These are phyloP conservation scores for Tricholoma hemisulphureum DNA, from an alignment of 768 basidiomycete genomes.

Conservation along the genomic window DNA sequence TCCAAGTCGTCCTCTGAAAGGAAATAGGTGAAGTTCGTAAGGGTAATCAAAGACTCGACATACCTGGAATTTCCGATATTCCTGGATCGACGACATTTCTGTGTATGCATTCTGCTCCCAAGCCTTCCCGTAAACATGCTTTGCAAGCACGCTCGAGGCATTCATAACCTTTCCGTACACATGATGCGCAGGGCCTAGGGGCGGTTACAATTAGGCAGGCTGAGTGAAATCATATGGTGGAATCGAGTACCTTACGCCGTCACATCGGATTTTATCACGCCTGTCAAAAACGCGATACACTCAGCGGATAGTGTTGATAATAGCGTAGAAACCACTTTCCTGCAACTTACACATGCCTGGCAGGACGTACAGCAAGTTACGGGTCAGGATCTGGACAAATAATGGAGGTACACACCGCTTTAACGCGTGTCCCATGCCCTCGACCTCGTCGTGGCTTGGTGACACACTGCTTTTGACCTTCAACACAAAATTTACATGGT, in stretches of 20 bases:
- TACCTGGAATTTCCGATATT: constrained; percentile 24
- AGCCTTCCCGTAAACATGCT: constrained; percentile 43
- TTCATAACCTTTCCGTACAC: constrained; percentile 49
- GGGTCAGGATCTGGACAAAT: constrained; percentile 8
- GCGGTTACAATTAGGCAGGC: neutral
- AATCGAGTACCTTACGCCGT: constrained; percentile 54
- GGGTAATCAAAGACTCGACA: neutral
- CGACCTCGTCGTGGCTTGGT: constrained; percentile 51
- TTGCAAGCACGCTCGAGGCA: constrained; percentile 51
- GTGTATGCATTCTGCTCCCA: constrained; percentile 46
- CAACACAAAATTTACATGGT: constrained; percentile 53
- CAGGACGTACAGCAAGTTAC: constrained; percentile 7
- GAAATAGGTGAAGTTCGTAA: neutral
- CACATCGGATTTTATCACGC: constrained; percentile 62
- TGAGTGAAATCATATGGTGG: neutral
- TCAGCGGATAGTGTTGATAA: constrained; percentile 9
- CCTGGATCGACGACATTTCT: constrained; percentile 25
- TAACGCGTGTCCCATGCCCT: constrained; percentile 60
- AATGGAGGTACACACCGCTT: constrained; percentile 44
- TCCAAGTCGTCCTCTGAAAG: constrained; percentile 4
- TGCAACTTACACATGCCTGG: constrained; percentile 62
- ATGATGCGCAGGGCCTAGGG: constrained; percentile 48
- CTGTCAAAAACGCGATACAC: constrained; percentile 28
- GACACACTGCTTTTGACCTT: constrained; percentile 46
- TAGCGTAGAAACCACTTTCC: constrained; percentile 34